Percentiles rank a stretch among this genome's conserved stretches.
phyloP scores from a whole-genome alignment of 805 yeast genomes.

The Yarrowia phangngaensis region DNA sequence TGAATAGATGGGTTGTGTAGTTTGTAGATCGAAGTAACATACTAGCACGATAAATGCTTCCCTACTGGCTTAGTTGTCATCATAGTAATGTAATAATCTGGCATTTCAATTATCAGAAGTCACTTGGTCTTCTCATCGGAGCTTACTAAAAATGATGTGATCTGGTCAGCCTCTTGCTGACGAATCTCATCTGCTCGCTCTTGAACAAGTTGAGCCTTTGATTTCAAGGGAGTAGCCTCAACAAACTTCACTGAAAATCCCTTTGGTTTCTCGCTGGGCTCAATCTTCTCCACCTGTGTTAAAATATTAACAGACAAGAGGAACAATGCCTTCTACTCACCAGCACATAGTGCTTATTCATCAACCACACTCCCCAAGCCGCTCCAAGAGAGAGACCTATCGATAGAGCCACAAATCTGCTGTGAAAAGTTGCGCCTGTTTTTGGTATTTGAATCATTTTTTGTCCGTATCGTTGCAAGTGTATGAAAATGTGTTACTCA shows the following conservation, averaged over 20 bases:
- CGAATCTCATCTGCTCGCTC: conserved; percentile 2
- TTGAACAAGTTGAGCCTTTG: not conserved
- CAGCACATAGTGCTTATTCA: conserved; percentile 11
- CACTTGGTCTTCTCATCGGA: conserved; percentile 6
- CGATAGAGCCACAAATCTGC: conserved; percentile 13
- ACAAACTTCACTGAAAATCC: conserved; percentile 2
- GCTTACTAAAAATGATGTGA: conserved; percentile 7
- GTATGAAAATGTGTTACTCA: too few relatives aligned
- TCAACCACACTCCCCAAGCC: conserved; percentile 22
- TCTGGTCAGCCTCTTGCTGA: conserved; percentile 20
- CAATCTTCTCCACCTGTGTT: conserved; percentile 16
- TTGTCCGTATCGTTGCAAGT: too few relatives aligned
- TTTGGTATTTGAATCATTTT: not conserved
- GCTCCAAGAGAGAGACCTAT: conserved; percentile 13
- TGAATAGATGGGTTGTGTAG: too few relatives aligned
- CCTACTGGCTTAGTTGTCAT: too few relatives aligned
- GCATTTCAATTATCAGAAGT: too few relatives aligned
- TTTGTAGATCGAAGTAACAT: too few relatives aligned
- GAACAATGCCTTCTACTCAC: not conserved
- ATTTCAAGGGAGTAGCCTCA: conserved; percentile 17
- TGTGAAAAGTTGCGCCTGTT: conserved; percentile 8
- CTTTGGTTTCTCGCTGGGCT: conserved; percentile 8
- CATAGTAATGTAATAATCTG: conserved; percentile 13
- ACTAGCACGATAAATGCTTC: too few relatives aligned
- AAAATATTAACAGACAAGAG: too few relatives aligned